A percentile compares a stretch with the other conserved stretches of the same genome.
These are phyloP conservation scores for Sordariomycetes sp. DNA, from an alignment of 2,329 filamentous ascomycete genomes.

Conservation along the genomic window DNA sequence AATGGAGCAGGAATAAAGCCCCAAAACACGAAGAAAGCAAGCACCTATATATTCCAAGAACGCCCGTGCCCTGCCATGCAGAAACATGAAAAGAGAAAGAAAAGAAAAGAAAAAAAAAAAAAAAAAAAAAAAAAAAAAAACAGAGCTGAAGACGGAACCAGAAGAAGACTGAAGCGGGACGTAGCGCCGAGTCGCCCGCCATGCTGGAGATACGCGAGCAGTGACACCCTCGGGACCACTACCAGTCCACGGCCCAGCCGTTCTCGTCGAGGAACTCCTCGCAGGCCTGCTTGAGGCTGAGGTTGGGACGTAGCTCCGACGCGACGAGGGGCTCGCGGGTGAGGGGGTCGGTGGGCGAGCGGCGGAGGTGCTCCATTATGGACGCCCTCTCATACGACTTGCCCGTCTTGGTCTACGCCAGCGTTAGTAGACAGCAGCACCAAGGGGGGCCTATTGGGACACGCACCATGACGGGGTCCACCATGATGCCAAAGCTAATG, in stretches of 20 bases:
- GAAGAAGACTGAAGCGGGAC: background rate
- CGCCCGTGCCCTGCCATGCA: background rate
- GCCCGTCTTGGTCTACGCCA: conserved; percentile 59
- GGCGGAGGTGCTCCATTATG: conserved; percentile 73
- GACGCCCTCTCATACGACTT: conserved; percentile 82
- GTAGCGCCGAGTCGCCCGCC: no score
- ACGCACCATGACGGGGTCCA: conserved; percentile 50
- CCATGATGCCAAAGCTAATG: conserved; percentile 62
- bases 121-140: background rate
- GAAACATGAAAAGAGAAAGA: background rate
- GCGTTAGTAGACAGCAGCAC: conserved; percentile 6
- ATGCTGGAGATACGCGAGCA: no score
- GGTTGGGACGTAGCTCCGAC: conserved; percentile 66
- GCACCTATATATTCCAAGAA: background rate
- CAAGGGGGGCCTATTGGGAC: background rate
- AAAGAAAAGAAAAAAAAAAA: background rate
- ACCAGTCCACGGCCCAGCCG: conserved; percentile 91
- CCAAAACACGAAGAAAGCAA: background rate
- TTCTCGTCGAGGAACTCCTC: conserved; percentile 76
- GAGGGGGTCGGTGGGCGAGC: conserved; percentile 64
- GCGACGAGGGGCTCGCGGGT: conserved; percentile 62
- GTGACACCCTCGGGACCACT: conserved; percentile 7
- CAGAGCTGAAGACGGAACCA: background rate
- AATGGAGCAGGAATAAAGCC: background rate
- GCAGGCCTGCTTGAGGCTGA: conserved; percentile 69